Evolutionary conservation across 164 flowering plant genomes (phyloP).

Genomic region (Dillenia suffruticosa): DNA sequence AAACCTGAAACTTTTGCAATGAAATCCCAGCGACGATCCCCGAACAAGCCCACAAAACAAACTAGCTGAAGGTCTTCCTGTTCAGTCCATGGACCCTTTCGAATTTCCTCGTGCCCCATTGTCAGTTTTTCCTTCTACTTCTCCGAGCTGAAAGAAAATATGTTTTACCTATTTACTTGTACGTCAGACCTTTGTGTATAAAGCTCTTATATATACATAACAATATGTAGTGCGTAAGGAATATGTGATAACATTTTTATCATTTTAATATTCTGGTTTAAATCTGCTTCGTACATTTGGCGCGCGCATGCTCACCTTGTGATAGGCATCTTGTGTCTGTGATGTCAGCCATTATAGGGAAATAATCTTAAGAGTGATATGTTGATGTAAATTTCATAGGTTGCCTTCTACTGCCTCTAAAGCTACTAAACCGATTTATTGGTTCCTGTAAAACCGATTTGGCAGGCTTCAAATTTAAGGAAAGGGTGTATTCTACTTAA

Average conservation of each 20-base stretch:
- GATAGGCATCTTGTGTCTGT: slow-evolving; percentile 21
- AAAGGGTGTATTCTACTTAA: too few species aligned
- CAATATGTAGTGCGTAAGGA: not conserved
- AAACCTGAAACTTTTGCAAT: slow-evolving; percentile 98
- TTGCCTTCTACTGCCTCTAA: slow-evolving; percentile 4
- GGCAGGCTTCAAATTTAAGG: too few species aligned
- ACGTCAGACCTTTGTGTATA: slow-evolving; percentile 11
- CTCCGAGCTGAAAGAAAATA: not conserved
- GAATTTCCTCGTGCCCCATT: slow-evolving; percentile 52
- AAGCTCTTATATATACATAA: slow-evolving; percentile 18
- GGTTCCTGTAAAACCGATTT: too few species aligned
- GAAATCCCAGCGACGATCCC: slow-evolving; percentile 97
- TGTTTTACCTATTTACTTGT: slow-evolving; percentile 7
- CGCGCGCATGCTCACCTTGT: slow-evolving; percentile 18
- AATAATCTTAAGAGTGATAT: slow-evolving; percentile 27
- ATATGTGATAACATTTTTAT: slow-evolving; percentile 3
- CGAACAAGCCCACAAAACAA: slow-evolving; percentile 71
- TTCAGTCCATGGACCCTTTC: slow-evolving; percentile 98
- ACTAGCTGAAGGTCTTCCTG: slow-evolving; percentile 81
- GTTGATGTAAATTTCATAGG: slow-evolving; percentile 28
- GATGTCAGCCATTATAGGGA: slow-evolving; percentile 32
- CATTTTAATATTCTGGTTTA: slow-evolving; percentile 14
- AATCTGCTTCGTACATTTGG: slow-evolving; percentile 28
- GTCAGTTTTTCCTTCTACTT: slow-evolving; percentile 8
- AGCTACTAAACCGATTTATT: too few species aligned